Conservation (phyloP, 2,329 filamentous ascomycete genomes). For the Aquanectria penicillioides region DNA sequence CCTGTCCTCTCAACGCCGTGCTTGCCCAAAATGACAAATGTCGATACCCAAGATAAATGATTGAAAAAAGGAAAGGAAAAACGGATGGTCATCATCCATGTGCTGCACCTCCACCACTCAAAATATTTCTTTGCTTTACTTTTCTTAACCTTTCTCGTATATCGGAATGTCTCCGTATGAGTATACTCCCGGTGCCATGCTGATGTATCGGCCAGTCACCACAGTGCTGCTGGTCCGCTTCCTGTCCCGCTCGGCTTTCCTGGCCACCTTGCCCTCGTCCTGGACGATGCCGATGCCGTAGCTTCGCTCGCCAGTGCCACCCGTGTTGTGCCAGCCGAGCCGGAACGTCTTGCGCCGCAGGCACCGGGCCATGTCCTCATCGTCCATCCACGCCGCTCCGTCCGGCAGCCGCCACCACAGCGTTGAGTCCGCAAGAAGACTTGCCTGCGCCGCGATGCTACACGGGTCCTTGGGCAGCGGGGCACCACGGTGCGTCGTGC, state of each 20-base stretch:
- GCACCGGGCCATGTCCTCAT: conserved; percentile 37
- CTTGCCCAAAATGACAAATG: background rate
- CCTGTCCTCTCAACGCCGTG: conserved; percentile 12
- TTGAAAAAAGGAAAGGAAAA: too few relatives aligned
- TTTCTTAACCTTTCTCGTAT: conserved; percentile 29
- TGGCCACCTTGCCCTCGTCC: conserved; percentile 36
- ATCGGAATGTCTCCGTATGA: conserved; percentile 37
- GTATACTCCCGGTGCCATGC: conserved; percentile 40
- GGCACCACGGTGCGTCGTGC: conserved; percentile 33
- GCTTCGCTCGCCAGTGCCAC: conserved; percentile 25
- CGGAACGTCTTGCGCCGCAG: conserved; percentile 41
- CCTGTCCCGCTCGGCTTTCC: conserved; percentile 13
- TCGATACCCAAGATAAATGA: background rate
- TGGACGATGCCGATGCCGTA: conserved; percentile 43
- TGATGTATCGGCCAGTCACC: conserved; percentile 34
- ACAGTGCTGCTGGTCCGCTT: conserved; percentile 17
- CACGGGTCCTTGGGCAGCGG: conserved; percentile 40
- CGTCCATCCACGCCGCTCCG: conserved; percentile 42
- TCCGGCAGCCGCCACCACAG: conserved; percentile 41
- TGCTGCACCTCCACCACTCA: background rate
- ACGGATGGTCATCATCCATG: too few relatives aligned
- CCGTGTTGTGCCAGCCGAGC: conserved; percentile 38
- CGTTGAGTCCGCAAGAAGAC: conserved; percentile 42
- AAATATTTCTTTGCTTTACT: background rate
- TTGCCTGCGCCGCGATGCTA: conserved; percentile 43